Conservation (phyloP, 176 grass and related monocot genomes). For the Triticum aestivum region DNA sequence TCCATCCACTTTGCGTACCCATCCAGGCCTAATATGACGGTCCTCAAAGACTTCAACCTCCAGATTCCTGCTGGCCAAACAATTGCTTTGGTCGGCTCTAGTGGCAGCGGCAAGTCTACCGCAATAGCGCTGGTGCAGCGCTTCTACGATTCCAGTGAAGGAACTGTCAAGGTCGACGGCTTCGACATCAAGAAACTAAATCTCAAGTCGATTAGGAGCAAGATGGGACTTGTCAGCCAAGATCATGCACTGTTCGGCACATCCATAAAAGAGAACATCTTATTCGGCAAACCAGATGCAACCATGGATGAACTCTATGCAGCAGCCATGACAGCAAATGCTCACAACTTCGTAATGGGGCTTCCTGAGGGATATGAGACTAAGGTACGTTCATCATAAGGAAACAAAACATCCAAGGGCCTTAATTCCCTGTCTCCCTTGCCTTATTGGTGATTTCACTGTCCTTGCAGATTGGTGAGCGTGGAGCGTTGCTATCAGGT, state of each 20-base stretch:
- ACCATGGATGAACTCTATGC: constrained; percentile 83
- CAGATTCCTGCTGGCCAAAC: constrained; percentile 79
- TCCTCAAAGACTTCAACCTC: constrained; percentile 81
- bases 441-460: neutral
- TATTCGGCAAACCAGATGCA: constrained; percentile 84
- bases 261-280: constrained; percentile 90
- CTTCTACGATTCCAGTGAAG: constrained; percentile 83
- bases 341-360: constrained; percentile 85
- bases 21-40: constrained; percentile 64
- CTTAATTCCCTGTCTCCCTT: constrained; percentile 4
- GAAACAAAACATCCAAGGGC: neutral
- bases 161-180: constrained; percentile 77
- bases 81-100: constrained; percentile 79
- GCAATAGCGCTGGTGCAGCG: constrained; percentile 88
- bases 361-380: constrained; percentile 94
- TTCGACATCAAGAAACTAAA: constrained; percentile 69
- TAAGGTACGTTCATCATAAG: constrained; percentile 47
- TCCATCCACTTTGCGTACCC: constrained; percentile 76
- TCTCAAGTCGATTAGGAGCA: constrained; percentile 81
- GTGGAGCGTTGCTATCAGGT: constrained; percentile 83
- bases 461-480: constrained; percentile 79
- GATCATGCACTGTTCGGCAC: constrained; percentile 95
- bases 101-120: constrained; percentile 95
- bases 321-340: constrained; percentile 96
- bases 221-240: constrained; percentile 97